phyloP scores from a whole-genome alignment of 192 early-diverging fungal genomes.

The Umbelopsis isabellina region DNA sequence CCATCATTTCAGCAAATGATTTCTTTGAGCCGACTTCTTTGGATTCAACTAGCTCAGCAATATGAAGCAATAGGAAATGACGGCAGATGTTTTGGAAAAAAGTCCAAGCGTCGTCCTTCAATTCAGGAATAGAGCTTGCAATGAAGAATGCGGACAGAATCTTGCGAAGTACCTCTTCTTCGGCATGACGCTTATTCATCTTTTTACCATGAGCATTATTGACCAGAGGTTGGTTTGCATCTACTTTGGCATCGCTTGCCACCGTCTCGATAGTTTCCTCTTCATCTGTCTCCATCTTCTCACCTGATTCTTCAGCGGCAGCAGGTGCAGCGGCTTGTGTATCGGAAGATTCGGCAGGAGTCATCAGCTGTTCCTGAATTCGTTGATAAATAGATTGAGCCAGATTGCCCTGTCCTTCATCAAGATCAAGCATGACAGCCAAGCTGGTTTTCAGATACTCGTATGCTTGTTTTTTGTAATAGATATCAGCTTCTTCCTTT shows the following conservation, averaged over 20 bases:
- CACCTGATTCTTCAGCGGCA: slow-evolving; percentile 24
- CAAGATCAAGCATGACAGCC: slow-evolving; percentile 68
- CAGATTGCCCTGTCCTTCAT: slow-evolving; percentile 52
- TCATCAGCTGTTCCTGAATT: slow-evolving; percentile 36
- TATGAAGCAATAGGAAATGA: slow-evolving; percentile 77
- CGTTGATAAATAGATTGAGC: slow-evolving; percentile 47
- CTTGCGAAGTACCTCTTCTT: slow-evolving; percentile 65
- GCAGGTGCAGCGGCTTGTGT: background rate
- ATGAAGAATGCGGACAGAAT: slow-evolving; percentile 68
- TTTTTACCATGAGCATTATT: slow-evolving; percentile 11
- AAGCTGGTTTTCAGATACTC: slow-evolving; percentile 70
- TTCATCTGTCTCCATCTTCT: slow-evolving; percentile 50
- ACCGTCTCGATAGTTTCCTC: slow-evolving; percentile 32
- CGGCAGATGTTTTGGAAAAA: slow-evolving; percentile 68
- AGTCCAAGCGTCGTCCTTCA: slow-evolving; percentile 64
- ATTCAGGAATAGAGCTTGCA: slow-evolving; percentile 59
- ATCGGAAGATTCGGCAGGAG: background rate
- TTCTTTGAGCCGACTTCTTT: slow-evolving; percentile 50
- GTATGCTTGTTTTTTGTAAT: slow-evolving; percentile 65
- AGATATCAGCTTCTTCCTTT: slow-evolving; percentile 48
- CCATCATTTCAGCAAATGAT: slow-evolving; percentile 48
- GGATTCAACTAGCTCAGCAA: slow-evolving; percentile 66
- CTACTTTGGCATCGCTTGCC: background rate
- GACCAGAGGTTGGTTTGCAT: slow-evolving; percentile 6
- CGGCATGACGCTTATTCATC: slow-evolving; percentile 57